Base-by-base conservation (phyloP, 768 basidiomycete species). In the Auricularia sp. region DNA sequence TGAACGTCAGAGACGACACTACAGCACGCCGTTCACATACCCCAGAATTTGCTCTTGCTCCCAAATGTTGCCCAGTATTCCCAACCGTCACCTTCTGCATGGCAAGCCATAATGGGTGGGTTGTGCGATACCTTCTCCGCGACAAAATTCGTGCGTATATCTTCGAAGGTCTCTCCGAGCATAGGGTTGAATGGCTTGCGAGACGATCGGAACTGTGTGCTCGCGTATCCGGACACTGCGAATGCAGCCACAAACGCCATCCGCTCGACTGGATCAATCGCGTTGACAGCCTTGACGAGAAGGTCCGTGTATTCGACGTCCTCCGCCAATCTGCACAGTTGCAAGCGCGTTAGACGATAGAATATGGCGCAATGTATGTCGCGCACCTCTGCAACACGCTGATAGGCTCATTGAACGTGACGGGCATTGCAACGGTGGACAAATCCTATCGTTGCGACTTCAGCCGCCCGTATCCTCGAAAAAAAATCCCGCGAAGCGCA, bases 151-250 rank as follows among this genome's bases (percentile, higher is more conserved):
- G 90, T 86, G 54, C 90, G 84, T 56, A 79, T 70, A 67, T 92
- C 89, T 74, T 95, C 92, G 67, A 89, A 95, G 2, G 92, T 94
- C 75, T 95, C 92, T 3, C 84, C 89, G 61, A 93, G 82, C 85
- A 94, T 87, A 1, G 92, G 92, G 68, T 92, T 94, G 69, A 94
- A 95, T 67, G 89, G 90, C 75, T 95, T 95, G 65, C 92, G 82
- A 54, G 92, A 88, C 10, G 88, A 85, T 36, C 93, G 83, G 75
- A 89, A 81, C 61, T 83, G 83, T 3, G 92, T 91, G 70, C 90
- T 89, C 4, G 90, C 86, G 71, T 94, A 94, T 62, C 86, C 79
- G 3, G 92, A 94, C 24, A 94, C 84, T 0, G 90, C 92, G 68
- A 94, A 94, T 3, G 91, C 90, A 33, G 90, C 89, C 29, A 94